phyloP scores from a whole-genome alignment of 345 rosid species.

The Turnera subulata region DNA sequence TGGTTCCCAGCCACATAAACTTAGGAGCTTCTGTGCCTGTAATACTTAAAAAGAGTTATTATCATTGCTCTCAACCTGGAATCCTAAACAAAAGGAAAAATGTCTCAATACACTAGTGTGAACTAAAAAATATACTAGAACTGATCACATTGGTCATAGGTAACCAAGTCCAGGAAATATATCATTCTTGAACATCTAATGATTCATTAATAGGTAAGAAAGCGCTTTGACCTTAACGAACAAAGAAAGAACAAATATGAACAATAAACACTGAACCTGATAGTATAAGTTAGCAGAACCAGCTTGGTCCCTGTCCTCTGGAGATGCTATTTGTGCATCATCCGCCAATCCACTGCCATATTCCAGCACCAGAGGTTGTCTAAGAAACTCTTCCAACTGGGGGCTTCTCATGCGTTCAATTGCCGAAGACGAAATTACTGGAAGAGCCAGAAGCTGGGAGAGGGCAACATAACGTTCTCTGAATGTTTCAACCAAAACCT shows the following conservation, averaged over 20 bases:
- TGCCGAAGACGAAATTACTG: conserved; percentile 65
- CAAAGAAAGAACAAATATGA: too few species aligned
- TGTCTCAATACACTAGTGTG: background rate
- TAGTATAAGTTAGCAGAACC: conserved; percentile 49
- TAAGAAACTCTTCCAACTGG: conserved; percentile 65
- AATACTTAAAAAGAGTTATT: conserved; percentile 11
- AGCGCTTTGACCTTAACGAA: too few species aligned
- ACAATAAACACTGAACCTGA: conserved; percentile 41
- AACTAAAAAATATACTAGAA: too few species aligned
- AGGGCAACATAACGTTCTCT: conserved; percentile 52
- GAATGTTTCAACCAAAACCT: conserved; percentile 61
- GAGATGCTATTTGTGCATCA: conserved; percentile 30
- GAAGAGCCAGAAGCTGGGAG: conserved; percentile 61
- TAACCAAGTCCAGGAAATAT: background rate
- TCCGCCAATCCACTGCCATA: conserved; percentile 22
- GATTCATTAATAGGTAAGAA: background rate
- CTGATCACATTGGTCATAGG: background rate
- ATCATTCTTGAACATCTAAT: background rate
- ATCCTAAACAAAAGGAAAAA: conserved; percentile 6
- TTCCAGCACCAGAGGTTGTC: conserved; percentile 35
- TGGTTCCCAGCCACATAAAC: conserved; percentile 97
- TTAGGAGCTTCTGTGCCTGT: conserved; percentile 75
- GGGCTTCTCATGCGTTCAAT: conserved; percentile 60
- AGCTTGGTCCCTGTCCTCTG: conserved; percentile 35
- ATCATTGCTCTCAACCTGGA: conserved; percentile 13